These are phyloP conservation scores for Nigrospora sphaerica DNA, from an alignment of 2,329 filamentous ascomycete genomes.

Conservation along the genomic window DNA sequence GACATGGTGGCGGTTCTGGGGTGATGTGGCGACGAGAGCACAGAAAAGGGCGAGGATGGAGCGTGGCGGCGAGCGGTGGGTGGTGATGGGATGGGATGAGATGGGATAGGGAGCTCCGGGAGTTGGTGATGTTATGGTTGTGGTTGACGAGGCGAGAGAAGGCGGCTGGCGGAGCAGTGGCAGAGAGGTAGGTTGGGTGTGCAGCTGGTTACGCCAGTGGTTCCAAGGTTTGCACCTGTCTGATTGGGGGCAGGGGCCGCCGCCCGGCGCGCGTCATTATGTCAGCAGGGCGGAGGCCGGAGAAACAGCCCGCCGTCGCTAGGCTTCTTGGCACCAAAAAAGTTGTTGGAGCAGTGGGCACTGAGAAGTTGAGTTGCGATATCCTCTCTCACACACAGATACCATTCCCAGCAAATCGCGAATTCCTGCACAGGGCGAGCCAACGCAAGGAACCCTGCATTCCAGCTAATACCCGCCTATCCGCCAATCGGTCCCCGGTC, in stretches of 20 bases:
- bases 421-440: conserved; percentile 41
- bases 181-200: background rate
- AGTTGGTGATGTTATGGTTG: too few species aligned
- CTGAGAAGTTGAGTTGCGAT: too few species aligned
- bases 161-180: too few species aligned
- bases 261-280: background rate
- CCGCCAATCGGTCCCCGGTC: background rate
- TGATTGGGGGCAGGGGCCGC: background rate
- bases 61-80: background rate
- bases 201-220: background rate
- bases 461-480: background rate
- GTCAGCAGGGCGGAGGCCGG: conserved; percentile 1
- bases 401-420: too few species aligned
- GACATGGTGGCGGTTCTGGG: conserved; percentile 13
- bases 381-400: too few species aligned
- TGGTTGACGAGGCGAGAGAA: too few species aligned
- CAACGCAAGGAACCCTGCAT: conserved; percentile 54
- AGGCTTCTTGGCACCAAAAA: background rate
- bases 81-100: background rate
- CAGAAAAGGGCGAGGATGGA: conserved; percentile 2
- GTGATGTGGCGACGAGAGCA: conserved; percentile 6
- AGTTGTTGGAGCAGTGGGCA: too few species aligned
- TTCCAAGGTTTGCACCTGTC: background rate
- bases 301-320: background rate
- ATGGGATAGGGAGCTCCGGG: background rate